Base-by-base conservation (phyloP, 805 yeast species). In the Saccharomyces paradoxus region DNA sequence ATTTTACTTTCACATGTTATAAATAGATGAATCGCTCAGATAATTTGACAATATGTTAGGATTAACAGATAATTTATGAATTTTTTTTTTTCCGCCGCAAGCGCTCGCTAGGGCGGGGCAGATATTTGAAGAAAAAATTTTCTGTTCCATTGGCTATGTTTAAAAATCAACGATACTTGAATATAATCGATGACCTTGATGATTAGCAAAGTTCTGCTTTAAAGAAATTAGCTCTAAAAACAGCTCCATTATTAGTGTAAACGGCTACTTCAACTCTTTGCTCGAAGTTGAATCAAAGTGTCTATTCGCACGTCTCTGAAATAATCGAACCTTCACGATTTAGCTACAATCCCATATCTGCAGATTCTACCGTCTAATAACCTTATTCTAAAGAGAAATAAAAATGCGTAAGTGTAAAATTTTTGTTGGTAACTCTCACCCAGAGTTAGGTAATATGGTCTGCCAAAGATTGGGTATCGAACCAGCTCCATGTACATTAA, bases 351-450 rank as follows among this genome's bases (percentile, higher is more conserved):
- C 44, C 44, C 24, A 37, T 17, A 37, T 37, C 17, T 37, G 44
- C 44, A 37, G 44, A 37, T 17, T 17, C 24, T 17, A 37, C 24
- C 44, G 12, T 37, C 12, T 37, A 17, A 17, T 37, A 37, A 9
- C 24, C 24, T 8, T 37, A 37, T 26, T 22, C 44, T 32, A 31
- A 31, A 44, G 28, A 49, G 60, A 60, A 28, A 94, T 94, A 60
- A 59, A 59, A 27, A 94, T 94, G 99, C 89, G 98, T 73, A 90
- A 91, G 83, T 89, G 97, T 68, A 92, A 94, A 72, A 89, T 94
- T 48, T 94, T 94, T 71, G 95, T 94, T 55, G 99, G 99, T 49
- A 84, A 88, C 56, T 91, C 98, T 53, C 99, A 94, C 72, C 97
- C 97, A 13, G 96, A 90, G 68, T 78, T 94, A 63, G 99, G 99